A percentile compares a stretch with the other conserved stretches of the same genome.
These are phyloP conservation scores for Melocanna baccifera DNA, from an alignment of 176 grass and related monocot genomes.

Conservation along the genomic window DNA sequence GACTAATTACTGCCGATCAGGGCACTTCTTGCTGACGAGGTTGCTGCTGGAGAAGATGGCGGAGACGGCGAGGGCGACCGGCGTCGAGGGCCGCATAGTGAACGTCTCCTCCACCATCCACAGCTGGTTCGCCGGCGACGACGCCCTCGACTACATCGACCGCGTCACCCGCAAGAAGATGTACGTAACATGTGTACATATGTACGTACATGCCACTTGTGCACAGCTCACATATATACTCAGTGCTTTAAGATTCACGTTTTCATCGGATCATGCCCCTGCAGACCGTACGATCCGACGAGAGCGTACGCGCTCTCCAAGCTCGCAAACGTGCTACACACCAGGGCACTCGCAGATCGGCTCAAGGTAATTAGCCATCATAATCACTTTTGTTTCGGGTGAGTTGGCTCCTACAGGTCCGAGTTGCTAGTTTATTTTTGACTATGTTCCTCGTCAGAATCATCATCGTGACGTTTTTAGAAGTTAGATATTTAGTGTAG, in stretches of 20 bases:
- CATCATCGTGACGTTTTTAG: fast-evolving
- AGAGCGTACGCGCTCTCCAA: slow-evolving; percentile 89
- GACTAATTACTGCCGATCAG: background rate
- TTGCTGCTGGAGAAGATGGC: slow-evolving; percentile 72
- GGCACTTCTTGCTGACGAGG: slow-evolving; percentile 82
- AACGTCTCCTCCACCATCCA: slow-evolving; percentile 91
- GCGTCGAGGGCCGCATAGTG: slow-evolving; percentile 77
- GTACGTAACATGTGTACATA: slow-evolving; percentile 14
- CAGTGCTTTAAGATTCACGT: slow-evolving; percentile 5
- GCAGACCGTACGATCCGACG: slow-evolving; percentile 84
- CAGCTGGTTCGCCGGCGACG: slow-evolving; percentile 84
- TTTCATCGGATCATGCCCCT: background rate
- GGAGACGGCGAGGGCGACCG: slow-evolving; percentile 64
- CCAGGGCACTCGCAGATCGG: slow-evolving; percentile 52
- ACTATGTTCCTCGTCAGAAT: too few relatives aligned
- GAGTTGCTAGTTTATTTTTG: too few relatives aligned
- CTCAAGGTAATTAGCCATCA: slow-evolving; percentile 36
- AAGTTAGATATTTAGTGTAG: too few relatives aligned
- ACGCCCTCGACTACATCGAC: slow-evolving; percentile 70
- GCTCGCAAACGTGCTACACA: slow-evolving; percentile 94
- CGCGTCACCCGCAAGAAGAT: slow-evolving; percentile 68
- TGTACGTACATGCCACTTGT: background rate
- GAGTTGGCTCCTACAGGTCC: too few relatives aligned
- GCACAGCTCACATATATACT: too few relatives aligned
- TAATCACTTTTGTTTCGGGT: background rate